These are phyloP conservation scores for Penicillium alfredii DNA, from an alignment of 495 filamentous ascomycete genomes.

Conservation along the genomic window DNA sequence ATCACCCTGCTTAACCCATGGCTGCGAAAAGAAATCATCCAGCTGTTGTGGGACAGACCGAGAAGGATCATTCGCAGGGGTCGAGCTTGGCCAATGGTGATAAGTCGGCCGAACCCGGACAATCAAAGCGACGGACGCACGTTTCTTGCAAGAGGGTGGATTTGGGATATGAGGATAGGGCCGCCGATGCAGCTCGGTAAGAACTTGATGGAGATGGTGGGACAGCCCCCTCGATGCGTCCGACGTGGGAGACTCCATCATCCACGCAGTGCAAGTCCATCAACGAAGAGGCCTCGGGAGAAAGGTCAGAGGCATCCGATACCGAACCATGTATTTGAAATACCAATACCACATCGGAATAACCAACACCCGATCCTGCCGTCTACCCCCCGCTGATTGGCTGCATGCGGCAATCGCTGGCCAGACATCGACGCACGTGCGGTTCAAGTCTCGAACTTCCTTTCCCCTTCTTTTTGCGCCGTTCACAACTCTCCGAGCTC, in stretches of 20 bases:
- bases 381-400: constrained; percentile 1
- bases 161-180: constrained; percentile 60
- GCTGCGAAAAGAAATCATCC: constrained; percentile 58
- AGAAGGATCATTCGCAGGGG: constrained; percentile 20
- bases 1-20: constrained; percentile 69
- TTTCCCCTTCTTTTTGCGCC: too few species aligned
- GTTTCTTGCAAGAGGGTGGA: constrained; percentile 55
- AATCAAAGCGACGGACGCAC: constrained; percentile 68
- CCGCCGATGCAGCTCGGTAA: constrained; percentile 45
- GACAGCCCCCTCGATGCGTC: constrained; percentile 19
- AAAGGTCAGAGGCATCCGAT: too few species aligned
- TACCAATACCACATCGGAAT: too few species aligned
- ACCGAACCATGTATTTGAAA: too few species aligned
- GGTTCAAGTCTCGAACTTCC: too few species aligned
- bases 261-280: too few species aligned
- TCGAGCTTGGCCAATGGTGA: constrained; percentile 45
- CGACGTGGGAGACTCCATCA: too few species aligned
- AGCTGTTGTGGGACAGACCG: constrained; percentile 38
- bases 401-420: background rate
- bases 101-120: constrained; percentile 61
- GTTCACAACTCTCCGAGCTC: too few species aligned
- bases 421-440: constrained; percentile 5
- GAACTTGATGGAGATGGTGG: constrained; percentile 36
- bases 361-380: too few species aligned
- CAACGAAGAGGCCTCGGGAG: too few species aligned